Evolutionary conservation across 768 basidiomycete genomes (phyloP), one percentile per base, ranked within the genome.

Genomic region (Termitomyces sp.): DNA sequence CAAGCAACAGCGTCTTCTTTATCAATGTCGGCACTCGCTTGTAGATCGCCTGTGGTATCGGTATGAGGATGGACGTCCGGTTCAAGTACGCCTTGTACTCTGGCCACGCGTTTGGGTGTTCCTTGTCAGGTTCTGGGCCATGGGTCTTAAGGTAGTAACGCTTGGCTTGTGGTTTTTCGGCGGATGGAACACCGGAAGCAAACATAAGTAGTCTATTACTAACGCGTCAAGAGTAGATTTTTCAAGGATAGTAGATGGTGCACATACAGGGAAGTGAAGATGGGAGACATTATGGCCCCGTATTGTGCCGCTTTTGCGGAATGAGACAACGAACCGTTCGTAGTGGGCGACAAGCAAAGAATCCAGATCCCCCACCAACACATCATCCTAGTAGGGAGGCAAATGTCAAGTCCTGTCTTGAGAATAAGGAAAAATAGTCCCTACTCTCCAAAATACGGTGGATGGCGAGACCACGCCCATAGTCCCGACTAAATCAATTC

Each of bases 331-430:
- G 63, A 58, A 6, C 79, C 76, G 40, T 82, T 73, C 6, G 77
- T 76, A 3, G 81, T 75, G 0, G 85, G 85, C 5, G 86, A 83
- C 3, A 88, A 71, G 57, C 76, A 77, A 4, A 83, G 69, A 35
- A 77, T 77, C 82, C 82, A 85, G 16, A 84, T 81, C 2, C 83
- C 84, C 82, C 82, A 84, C 82, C 83, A 85, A 60, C 81, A 83
- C 54, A 83, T 64, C 52, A 83, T 84, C 64, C 80, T 82, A 56
- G 1, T n/a, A n/a, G n/a, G n/a, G n/a, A n/a, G 7, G n/a, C n/a
- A 39, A 4, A 15, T 31, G 20, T 49, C 18, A 25, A 29, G 42
- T 22, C 7, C 31, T 22, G 44, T 48, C 32, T 23, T n/a, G 16
- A 23, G 5, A 36, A 7, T 16, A 6, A 36, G 5, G 1, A 1